These are phyloP conservation scores for Cytospora mali DNA, from an alignment of 2,329 filamentous ascomycete species.

Conservation along the genomic window DNA sequence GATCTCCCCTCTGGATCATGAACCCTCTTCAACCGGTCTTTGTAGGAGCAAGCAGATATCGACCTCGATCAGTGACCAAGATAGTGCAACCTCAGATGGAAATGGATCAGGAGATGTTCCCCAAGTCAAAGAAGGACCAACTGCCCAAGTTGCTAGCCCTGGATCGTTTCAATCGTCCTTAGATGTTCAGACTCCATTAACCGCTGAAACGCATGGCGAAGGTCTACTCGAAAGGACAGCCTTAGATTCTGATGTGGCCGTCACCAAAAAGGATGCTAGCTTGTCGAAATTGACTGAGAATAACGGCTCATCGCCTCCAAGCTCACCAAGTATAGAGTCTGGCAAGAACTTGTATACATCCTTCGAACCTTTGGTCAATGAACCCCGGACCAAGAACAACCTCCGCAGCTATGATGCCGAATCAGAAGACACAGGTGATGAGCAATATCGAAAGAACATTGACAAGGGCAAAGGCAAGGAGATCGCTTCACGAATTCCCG, in stretches of 20 bases:
- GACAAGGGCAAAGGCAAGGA: constrained; percentile 7
- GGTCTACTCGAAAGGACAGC: neutral
- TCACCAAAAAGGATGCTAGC: neutral
- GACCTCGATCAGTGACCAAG: neutral
- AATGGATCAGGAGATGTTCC: neutral
- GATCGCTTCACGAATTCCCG: neutral
- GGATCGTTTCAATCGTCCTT: neutral
- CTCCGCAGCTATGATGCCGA: neutral
- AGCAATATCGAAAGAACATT: neutral
- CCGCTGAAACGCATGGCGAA: neutral
- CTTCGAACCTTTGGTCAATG: neutral
- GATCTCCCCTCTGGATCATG: neutral
- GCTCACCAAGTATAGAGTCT: neutral
- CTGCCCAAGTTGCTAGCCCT: neutral
- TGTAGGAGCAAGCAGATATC: neutral
- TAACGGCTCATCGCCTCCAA: neutral
- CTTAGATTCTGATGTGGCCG: neutral
- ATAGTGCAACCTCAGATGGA: neutral
- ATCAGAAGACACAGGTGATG: neutral
- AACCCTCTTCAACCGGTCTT: neutral
- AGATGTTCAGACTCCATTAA: neutral
- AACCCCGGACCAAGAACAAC: neutral
- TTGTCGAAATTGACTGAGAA: no score
- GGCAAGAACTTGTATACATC: constrained; percentile 4
- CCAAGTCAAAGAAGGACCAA: neutral